These are phyloP conservation scores for Podaxis pistillaris DNA, from an alignment of 768 basidiomycete species.

Conservation along the genomic window DNA sequence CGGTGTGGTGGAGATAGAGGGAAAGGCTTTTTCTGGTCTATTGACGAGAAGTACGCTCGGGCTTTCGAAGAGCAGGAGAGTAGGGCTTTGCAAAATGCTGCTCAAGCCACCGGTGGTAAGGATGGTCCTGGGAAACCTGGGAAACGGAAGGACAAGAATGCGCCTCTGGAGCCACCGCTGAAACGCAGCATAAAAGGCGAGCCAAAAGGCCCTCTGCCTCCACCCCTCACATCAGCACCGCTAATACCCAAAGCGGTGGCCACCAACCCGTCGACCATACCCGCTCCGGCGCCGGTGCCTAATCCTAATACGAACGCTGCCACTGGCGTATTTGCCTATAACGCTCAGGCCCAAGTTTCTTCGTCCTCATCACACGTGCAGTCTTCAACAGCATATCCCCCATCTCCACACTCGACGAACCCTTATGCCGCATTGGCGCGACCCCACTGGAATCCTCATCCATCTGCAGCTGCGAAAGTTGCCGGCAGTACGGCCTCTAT, in stretches of 20 bases:
- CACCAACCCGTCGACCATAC: slow-evolving; percentile 21
- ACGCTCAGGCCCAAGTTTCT: slow-evolving; percentile 30
- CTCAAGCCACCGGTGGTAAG: slow-evolving; percentile 30
- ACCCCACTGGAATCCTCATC: slow-evolving; percentile 33
- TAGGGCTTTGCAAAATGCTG: slow-evolving; percentile 42
- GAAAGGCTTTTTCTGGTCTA: slow-evolving; percentile 92
- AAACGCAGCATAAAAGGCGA: slow-evolving; percentile 72
- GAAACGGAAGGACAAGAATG: slow-evolving; percentile 61
- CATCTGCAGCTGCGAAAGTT: slow-evolving; percentile 21
- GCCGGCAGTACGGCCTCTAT: slow-evolving; percentile 25
- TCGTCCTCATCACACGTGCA: slow-evolving; percentile 21
- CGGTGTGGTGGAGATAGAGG: slow-evolving; percentile 81
- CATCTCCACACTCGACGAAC: slow-evolving; percentile 29
- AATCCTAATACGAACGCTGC: slow-evolving; percentile 27
- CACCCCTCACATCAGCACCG: slow-evolving; percentile 67
- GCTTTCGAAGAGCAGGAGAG: slow-evolving; percentile 70
- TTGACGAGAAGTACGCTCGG: slow-evolving; percentile 73
- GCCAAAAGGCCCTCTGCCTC: slow-evolving; percentile 57
- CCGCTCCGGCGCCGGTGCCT: slow-evolving; percentile 21
- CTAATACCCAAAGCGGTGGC: slow-evolving; percentile 43
- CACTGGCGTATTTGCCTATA: slow-evolving; percentile 42
- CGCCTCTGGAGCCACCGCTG: slow-evolving; percentile 58
- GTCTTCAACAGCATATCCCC: slow-evolving; percentile 24
- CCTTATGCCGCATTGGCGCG: slow-evolving; percentile 39
- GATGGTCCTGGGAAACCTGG: slow-evolving; percentile 33